phyloP scores from a whole-genome alignment of 2,329 filamentous ascomycete genomes.

The Ceratocystis lukuohia region DNA sequence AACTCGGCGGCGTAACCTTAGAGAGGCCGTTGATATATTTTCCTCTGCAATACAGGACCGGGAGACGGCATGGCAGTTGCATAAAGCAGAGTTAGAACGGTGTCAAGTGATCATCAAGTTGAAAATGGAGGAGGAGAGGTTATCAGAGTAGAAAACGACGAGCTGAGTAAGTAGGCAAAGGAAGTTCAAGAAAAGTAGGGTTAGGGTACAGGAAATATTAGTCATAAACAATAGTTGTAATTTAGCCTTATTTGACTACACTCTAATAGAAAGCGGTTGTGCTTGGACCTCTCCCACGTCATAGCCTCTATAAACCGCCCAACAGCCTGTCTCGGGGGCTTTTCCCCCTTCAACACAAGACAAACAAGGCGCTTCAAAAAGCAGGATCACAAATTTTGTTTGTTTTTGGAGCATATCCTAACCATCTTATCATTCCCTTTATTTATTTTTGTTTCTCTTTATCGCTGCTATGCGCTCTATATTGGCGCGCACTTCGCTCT shows the following conservation, averaged over 20 bases:
- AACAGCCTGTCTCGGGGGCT: not conserved
- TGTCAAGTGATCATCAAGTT: not conserved
- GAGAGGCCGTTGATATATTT: conserved; percentile 9
- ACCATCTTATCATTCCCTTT: not conserved
- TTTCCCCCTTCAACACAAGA: not conserved
- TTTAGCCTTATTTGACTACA: not conserved
- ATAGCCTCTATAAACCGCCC: not conserved
- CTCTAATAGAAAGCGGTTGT: not conserved
- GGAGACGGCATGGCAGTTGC: not conserved
- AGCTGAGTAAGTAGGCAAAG: not conserved
- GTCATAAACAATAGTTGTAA: not conserved
- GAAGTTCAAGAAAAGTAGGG: not conserved
- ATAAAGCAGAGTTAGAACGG: conserved; percentile 2
- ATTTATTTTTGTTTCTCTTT: not conserved
- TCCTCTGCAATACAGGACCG: conserved; percentile 5
- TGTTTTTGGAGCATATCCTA: not conserved
- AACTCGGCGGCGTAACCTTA: conserved; percentile 6
- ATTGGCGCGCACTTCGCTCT: conserved; percentile 19
- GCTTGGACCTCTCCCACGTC: conserved; percentile 1
- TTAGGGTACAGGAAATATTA: not conserved
- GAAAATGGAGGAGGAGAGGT: not conserved
- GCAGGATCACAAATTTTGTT: not conserved
- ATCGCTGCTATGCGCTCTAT: not conserved
- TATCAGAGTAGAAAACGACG: not conserved
- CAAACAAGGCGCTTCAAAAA: not conserved